Conservation (phyloP, 257 asterid genomes). For the Nicotiana sylvestris region DNA sequence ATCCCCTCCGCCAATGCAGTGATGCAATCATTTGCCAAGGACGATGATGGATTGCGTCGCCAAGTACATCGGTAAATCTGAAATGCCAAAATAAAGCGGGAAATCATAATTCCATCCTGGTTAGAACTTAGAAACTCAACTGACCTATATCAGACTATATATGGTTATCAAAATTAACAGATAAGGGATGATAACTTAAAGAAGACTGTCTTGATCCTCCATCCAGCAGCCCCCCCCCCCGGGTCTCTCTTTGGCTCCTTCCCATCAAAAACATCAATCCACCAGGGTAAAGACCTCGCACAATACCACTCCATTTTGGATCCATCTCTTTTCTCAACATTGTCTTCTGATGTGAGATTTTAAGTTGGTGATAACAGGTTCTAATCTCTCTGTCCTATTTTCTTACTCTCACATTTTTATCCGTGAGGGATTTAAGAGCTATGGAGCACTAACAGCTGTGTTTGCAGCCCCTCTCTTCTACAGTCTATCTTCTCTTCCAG, state of each 20-base stretch:
- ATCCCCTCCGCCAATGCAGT: conserved; percentile 84
- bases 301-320: not conserved
- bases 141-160: not conserved
- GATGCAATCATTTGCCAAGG: conserved; percentile 79
- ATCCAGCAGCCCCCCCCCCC: not conserved
- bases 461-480: too few relatives aligned
- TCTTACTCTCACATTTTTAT: not conserved
- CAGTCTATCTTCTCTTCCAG: not conserved
- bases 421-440: not conserved
- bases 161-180: not conserved
- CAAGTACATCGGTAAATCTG: conserved; percentile 79
- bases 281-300: not conserved
- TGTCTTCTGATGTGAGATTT: not conserved
- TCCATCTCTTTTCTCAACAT: not conserved
- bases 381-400: not conserved
- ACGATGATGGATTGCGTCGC: conserved; percentile 76
- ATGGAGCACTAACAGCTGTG: not conserved
- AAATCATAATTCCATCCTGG: not conserved
- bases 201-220: not conserved
- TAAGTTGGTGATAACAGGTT: not conserved
- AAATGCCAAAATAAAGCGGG: conserved; percentile 12
- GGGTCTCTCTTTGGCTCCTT: not conserved
- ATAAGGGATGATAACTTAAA: not conserved
- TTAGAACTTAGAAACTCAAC: not conserved
- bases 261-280: not conserved